Conservation (phyloP, 75 land plant genomes). For the Cupressus sempervirens region DNA sequence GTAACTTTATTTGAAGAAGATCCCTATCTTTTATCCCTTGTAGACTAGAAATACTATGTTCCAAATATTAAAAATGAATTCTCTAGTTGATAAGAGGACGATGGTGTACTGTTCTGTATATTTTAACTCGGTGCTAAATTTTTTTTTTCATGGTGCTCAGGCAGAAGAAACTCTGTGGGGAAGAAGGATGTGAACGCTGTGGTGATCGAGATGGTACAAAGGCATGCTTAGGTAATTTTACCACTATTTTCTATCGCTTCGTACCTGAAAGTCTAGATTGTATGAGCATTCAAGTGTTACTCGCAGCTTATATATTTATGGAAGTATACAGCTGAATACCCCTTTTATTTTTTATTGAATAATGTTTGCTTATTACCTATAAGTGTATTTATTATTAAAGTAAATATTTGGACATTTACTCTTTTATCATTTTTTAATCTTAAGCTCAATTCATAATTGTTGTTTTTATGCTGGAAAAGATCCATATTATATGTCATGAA, state of each 20-base stretch:
- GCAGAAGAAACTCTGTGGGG: constrained; percentile 61
- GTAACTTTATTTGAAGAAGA: constrained; percentile 1
- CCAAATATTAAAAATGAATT: neutral
- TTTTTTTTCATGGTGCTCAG: constrained; percentile 13
- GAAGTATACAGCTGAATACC: neutral
- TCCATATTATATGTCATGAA: neutral
- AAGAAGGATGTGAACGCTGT: constrained; percentile 54
- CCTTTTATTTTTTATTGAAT: constrained; percentile 6
- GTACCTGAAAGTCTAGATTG: neutral
- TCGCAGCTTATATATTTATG: neutral
- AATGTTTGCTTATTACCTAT: neutral
- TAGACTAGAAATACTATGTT: neutral
- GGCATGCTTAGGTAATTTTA: constrained; percentile 42
- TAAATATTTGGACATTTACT: neutral
- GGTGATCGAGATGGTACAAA: constrained; percentile 34
- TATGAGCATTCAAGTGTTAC: neutral
- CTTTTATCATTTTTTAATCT: neutral
- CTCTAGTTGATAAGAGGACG: neutral
- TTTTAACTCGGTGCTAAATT: neutral
- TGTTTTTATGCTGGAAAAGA: neutral
- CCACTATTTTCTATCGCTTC: neutral
- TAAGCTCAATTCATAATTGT: neutral
- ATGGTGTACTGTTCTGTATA: neutral
- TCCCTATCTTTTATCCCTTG: neutral
- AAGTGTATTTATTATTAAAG: neutral